These are phyloP conservation scores for Penicillium simplicissimum DNA, from an alignment of 495 filamentous ascomycete genomes.

Conservation along the genomic window DNA sequence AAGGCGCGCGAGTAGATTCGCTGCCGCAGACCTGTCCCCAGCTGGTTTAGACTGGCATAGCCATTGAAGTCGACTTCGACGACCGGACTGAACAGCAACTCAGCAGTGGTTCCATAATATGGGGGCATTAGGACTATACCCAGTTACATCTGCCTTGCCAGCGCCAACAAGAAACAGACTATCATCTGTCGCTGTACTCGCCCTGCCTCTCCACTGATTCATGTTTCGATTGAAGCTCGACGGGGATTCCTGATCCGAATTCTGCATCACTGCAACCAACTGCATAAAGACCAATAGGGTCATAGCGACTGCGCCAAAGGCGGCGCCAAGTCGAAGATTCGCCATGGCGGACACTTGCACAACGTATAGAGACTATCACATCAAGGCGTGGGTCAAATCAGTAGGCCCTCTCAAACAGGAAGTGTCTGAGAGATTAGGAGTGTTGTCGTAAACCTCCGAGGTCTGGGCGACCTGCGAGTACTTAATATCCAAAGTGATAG, in stretches of 20 bases:
- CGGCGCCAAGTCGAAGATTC: constrained; percentile 27
- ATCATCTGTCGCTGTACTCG: constrained; percentile 30
- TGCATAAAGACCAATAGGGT: constrained; percentile 34
- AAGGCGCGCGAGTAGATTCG: constrained; percentile 89
- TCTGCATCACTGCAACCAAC: constrained; percentile 26
- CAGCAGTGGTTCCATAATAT: background rate
- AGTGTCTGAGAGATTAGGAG: background rate
- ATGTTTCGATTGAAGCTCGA: constrained; percentile 18
- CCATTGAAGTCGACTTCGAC: constrained; percentile 92
- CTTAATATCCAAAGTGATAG: constrained; percentile 11
- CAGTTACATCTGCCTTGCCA: constrained; percentile 94
- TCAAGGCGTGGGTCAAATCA: background rate
- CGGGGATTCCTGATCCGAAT: constrained; percentile 15
- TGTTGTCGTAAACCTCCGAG: background rate
- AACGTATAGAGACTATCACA: constrained; percentile 6
- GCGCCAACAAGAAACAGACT: constrained; percentile 80
- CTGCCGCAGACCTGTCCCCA: constrained; percentile 86
- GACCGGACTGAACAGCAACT: constrained; percentile 56
- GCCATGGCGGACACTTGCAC: constrained; percentile 27
- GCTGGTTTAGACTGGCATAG: constrained; percentile 84
- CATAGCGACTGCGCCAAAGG: constrained; percentile 29
- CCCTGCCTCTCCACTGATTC: constrained; percentile 29
- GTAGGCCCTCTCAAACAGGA: background rate
- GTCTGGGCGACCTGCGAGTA: constrained; percentile 11
- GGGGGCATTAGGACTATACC: constrained; percentile 45